Base-by-base conservation (phyloP, 2,329 filamentous ascomycete species). In the Botrytis galanthina region DNA sequence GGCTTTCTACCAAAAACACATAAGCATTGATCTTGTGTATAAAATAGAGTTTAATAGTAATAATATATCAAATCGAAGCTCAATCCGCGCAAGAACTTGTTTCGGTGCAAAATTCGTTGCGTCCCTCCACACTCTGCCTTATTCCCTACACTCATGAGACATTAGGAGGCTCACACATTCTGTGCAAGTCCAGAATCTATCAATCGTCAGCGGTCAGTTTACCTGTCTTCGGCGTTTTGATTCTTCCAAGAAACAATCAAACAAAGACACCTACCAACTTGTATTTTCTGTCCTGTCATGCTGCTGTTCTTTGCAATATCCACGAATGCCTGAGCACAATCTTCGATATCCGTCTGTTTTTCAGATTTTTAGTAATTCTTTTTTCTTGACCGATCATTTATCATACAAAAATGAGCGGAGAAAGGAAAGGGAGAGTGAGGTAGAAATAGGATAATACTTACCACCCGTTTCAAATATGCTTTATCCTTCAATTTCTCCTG, bases 271-370 rank as follows among this genome's bases (percentile, higher is more conserved):
- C 66, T 73, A 80, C 79, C 80, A 76, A 81, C 73, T 72, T 78
- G 75, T 18, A 81, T 80, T 71, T 75, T 78, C 75, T 80, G 80
- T 12, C 80, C 80, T 1, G 80, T 81, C 80, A 81, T 80, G 7
- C 78, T 79, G 20, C 74, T 75, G 71, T 88, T 88, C 81, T 84
- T 86, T 0, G 87, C 87, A 70, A 87, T 77, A 80, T 86, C 85
- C 14, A 89, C 79, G 77, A 84, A 90, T n/a, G 84, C 84, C 77
- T 89, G 84, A 4, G 85, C 87, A 73, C 86, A 87, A 76, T 89
- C 87, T 16, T 85, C 83, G 60, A 88, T 77, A 75, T 84, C 84
- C 39, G 85, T 86, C 81, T 86, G 3, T 7, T 71, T 67, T 54
- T 54, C n/a, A 14, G 8, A 46, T 29, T 42, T 35, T 66, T 29